Evolutionary conservation across 2,329 filamentous ascomycete genomes (phyloP), one percentile per base, ranked within the genome.

Genomic region (Trichoderma lentiforme): DNA sequence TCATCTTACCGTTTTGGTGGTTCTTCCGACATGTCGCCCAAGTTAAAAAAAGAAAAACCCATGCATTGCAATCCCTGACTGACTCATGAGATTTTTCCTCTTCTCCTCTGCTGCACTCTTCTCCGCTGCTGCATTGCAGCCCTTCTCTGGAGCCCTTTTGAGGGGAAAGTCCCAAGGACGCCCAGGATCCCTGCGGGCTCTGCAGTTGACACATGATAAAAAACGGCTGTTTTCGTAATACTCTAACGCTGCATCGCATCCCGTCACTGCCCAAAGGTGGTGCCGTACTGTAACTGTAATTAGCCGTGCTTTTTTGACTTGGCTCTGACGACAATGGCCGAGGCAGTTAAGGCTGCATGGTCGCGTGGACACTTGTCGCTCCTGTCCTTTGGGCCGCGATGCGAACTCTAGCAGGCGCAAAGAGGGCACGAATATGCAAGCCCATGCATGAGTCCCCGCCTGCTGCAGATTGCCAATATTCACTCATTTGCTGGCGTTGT

Each of bases 1-100:
- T 72, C 75, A 73, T 79, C 78, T 77, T 74, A 71, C 68, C 74
- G 76, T 74, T 51, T 70, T 72, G 75, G 74, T 77, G 76, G 75
- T 77, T 76, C 72, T 76, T 80, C 78, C 79, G 68, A 81, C 78
- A 81, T 78, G 53, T 67, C 62, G 24, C 36, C 32, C 56, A 39
- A 24, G 61, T 28, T 28, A 39, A 62, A 39, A 62, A 62, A 39
- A 39, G 36, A 39, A 39, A 7, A 39, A 61, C 18, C 30, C 12
- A 47, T 39, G 47, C 21, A 56, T 61, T 63, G 34, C 58, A 57
- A 30, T 12, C 18, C 26, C 65, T 32, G 30, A 51, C 32, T 73
- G 47, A 43, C n/a, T 58, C 24, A 24, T 58, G 32, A 43, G 47
- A 6, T 9, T 65, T 51, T 53, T 60, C 7, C 3, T n/a, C 14